Conservation (phyloP, 2,329 filamentous ascomycete genomes). For the Ambrosiella beaveri region DNA sequence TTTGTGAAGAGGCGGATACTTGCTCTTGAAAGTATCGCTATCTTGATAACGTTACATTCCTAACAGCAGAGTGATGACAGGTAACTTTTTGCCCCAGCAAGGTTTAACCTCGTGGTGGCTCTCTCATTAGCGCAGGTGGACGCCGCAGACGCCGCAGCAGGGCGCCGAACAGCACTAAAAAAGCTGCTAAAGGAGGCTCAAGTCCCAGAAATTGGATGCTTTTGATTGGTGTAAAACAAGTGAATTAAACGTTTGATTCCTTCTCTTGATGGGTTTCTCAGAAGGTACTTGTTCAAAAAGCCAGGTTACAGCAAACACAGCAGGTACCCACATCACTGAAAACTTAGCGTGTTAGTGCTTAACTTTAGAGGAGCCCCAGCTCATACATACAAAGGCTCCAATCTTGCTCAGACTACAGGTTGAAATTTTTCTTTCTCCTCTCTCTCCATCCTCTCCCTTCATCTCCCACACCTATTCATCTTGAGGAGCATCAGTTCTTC, state of each 20-base stretch:
- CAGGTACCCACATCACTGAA: background rate
- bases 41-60: background rate
- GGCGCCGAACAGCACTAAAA: too few relatives aligned
- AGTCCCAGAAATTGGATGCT: too few relatives aligned
- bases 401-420: background rate
- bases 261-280: too few relatives aligned
- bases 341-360: background rate
- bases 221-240: too few relatives aligned
- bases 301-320: background rate
- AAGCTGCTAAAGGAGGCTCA: too few relatives aligned
- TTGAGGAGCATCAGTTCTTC: slow-evolving; percentile 12
- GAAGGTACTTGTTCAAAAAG: background rate
- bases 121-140: too few relatives aligned
- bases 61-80: background rate
- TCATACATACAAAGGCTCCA: background rate
- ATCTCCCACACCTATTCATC: slow-evolving; percentile 18
- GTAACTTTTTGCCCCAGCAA: background rate
- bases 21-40: background rate
- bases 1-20: too few relatives aligned
- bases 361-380: background rate
- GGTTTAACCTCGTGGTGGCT: too few relatives aligned
- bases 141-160: too few relatives aligned
- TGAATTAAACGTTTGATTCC: too few relatives aligned
- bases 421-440: slow-evolving; percentile 18
- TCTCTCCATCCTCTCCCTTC: slow-evolving; percentile 17